Evolutionary conservation across 495 filamentous ascomycete genomes (phyloP).

Genomic region (Penicillium salamii): DNA sequence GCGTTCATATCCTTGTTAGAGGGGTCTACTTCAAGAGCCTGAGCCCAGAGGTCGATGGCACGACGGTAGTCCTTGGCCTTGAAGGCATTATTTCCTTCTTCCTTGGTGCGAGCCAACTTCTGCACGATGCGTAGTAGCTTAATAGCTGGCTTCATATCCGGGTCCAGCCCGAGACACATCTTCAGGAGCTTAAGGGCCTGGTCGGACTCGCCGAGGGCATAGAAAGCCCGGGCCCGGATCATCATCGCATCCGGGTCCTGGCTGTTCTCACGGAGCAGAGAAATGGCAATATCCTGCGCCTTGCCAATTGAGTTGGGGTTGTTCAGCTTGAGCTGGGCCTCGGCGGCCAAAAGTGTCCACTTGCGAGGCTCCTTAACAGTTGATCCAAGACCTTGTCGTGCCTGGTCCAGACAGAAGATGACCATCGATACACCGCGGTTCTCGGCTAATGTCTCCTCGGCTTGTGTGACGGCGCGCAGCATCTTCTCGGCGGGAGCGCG

Average conservation of each 20-base stretch:
- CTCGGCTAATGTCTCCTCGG: slow-evolving; percentile 68
- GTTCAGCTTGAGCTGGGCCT: slow-evolving; percentile 93
- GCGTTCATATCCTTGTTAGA: slow-evolving; percentile 89
- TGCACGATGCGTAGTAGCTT: slow-evolving; percentile 82
- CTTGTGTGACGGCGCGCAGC: slow-evolving; percentile 76
- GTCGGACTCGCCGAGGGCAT: slow-evolving; percentile 88
- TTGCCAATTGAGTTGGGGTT: slow-evolving; percentile 85
- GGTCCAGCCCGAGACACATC: slow-evolving; percentile 85
- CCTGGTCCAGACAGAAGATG: slow-evolving; percentile 85
- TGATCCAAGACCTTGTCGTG: slow-evolving; percentile 70
- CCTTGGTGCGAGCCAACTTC: slow-evolving; percentile 90
- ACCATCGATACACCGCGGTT: slow-evolving; percentile 84
- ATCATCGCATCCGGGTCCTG: slow-evolving; percentile 93
- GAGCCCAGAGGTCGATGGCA: slow-evolving; percentile 78
- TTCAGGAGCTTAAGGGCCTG: slow-evolving; percentile 93
- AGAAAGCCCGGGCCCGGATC: slow-evolving; percentile 81
- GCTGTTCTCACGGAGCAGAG: slow-evolving; percentile 76
- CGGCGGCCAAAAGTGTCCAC: slow-evolving; percentile 88
- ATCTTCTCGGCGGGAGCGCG: slow-evolving; percentile 74
- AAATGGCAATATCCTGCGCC: slow-evolving; percentile 88
- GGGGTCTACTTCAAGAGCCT: slow-evolving; percentile 85
- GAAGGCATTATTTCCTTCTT: slow-evolving; percentile 87
- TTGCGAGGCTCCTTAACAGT: slow-evolving; percentile 78
- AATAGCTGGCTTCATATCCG: slow-evolving; percentile 81
- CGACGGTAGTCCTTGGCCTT: slow-evolving; percentile 75